Evolutionary conservation across 192 early-diverging fungal genomes (phyloP).

Genomic region (Backusella australiensis): DNA sequence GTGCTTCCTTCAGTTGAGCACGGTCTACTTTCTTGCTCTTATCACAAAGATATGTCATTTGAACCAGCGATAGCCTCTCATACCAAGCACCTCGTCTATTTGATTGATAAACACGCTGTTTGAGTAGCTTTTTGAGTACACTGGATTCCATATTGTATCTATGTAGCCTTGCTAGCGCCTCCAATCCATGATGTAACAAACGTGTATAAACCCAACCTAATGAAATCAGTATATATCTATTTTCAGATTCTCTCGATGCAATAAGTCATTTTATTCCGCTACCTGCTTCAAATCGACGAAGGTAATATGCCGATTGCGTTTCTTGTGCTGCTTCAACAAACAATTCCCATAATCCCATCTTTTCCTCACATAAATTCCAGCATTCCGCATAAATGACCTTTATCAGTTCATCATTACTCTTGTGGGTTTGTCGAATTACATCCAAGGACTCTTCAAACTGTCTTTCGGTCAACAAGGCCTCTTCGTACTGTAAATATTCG

Average conservation of each 20-base stretch:
- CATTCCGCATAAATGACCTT: not conserved
- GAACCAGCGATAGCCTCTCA: conserved; percentile 59
- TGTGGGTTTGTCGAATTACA: conserved; percentile 23
- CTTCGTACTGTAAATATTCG: conserved; percentile 41
- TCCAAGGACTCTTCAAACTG: conserved; percentile 28
- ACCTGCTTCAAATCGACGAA: conserved; percentile 39
- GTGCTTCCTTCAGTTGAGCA: conserved; percentile 28
- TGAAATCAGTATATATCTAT: not conserved
- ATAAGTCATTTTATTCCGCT: not conserved
- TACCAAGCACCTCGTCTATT: conserved; percentile 65
- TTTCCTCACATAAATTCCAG: conserved; percentile 34
- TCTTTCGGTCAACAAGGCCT: conserved; percentile 36
- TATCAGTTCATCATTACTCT: not conserved
- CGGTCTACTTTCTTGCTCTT: not conserved
- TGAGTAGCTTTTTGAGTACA: conserved; percentile 54
- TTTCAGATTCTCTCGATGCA: not conserved
- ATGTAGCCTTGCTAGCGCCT: conserved; percentile 52
- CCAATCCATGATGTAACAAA: conserved; percentile 52
- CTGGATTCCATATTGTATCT: conserved; percentile 52
- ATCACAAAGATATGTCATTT: conserved; percentile 48
- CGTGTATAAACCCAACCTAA: conserved; percentile 58
- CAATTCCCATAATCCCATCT: conserved; percentile 22
- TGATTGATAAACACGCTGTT: conserved; percentile 53
- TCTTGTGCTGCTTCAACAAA: not conserved
- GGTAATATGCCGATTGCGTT: conserved; percentile 12